Evolutionary conservation across 140 eudicot genomes (phyloP).

Genomic region (Senecio squalidus): DNA sequence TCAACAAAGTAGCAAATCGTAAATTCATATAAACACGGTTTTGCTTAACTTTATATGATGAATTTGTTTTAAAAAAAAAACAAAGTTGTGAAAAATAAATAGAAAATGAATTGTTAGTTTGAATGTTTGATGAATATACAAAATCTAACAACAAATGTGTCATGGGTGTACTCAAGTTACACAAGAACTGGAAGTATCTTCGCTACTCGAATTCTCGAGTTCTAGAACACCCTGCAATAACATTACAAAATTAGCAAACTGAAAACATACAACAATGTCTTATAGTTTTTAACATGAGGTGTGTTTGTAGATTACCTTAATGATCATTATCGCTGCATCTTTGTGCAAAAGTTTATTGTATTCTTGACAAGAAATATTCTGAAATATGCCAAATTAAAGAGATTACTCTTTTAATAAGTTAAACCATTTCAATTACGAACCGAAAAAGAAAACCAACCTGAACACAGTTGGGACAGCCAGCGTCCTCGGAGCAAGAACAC

Average conservation of each 20-base stretch:
- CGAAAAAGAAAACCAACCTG: constrained; percentile 43
- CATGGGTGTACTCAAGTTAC: neutral
- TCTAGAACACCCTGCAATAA: constrained; percentile 71
- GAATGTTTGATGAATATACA: no score
- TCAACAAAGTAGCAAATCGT: no score
- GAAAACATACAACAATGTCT: neutral
- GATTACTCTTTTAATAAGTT: neutral
- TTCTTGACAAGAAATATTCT: constrained; percentile 75
- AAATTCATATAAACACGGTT: no score
- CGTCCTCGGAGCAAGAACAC: constrained; percentile 70
- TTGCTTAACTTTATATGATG: no score
- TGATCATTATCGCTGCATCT: constrained; percentile 86
- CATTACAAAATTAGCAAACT: constrained; percentile 10
- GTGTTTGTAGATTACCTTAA: constrained; percentile 48
- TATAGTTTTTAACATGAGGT: neutral
- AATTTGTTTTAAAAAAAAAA: no score
- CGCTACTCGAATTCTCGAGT: constrained; percentile 33
- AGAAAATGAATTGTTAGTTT: no score
- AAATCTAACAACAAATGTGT: neutral
- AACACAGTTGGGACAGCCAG: constrained; percentile 92
- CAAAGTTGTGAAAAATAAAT: no score
- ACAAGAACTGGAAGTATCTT: constrained; percentile 5
- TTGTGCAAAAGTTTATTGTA: constrained; percentile 94
- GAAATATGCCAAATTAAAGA: constrained; percentile 19
- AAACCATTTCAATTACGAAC: neutral